These are phyloP conservation scores for Albugo candida DNA, from an alignment of 352 stramenopile genomes.

Conservation along the genomic window DNA sequence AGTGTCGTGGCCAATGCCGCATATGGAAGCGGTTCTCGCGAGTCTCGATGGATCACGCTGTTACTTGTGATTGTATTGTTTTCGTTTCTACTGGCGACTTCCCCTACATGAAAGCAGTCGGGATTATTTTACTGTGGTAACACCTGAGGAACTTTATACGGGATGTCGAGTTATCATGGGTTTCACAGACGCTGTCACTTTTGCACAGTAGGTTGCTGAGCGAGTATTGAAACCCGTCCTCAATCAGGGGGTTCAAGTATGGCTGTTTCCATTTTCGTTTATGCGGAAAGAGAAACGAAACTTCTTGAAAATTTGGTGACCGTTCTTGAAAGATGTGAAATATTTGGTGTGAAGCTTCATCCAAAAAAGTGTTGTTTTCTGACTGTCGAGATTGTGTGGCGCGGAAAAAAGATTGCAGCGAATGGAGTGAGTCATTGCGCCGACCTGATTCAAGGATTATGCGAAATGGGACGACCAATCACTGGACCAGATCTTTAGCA, in stretches of 20 bases:
- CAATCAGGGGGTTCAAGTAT: slow-evolving; percentile 6
- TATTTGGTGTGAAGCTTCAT: slow-evolving; percentile 15
- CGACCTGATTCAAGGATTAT: slow-evolving; percentile 9
- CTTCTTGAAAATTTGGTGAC: slow-evolving; percentile 9
- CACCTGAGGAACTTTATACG: slow-evolving; percentile 10
- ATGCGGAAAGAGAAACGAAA: slow-evolving; percentile 1
- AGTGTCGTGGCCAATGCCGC: slow-evolving; percentile 10
- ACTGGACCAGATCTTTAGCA: slow-evolving; percentile 6
- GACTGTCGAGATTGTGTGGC: slow-evolving; percentile 8
- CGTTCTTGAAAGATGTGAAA: slow-evolving; percentile 3
- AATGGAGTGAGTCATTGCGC: slow-evolving; percentile 7
- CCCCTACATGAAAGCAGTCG: neutral
- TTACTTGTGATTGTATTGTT: slow-evolving; percentile 3
- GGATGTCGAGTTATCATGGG: slow-evolving; percentile 7
- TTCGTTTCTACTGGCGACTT: slow-evolving; percentile 3
- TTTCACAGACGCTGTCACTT: slow-evolving; percentile 6
- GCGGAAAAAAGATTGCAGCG: slow-evolving; percentile 9
- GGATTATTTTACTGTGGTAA: slow-evolving; percentile 4
- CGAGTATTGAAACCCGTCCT: slow-evolving; percentile 1
- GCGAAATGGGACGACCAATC: slow-evolving; percentile 3
- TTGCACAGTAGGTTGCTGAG: slow-evolving; percentile 5
- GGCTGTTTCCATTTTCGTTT: slow-evolving; percentile 15
- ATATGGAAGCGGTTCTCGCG: slow-evolving; percentile 3
- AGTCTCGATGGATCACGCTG: neutral
- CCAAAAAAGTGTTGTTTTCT: too few relatives aligned